Percentiles rank a stretch among this genome's conserved stretches.
phyloP scores from a whole-genome alignment of 495 filamentous ascomycete genomes.

The Trypethelium eluteriae region DNA sequence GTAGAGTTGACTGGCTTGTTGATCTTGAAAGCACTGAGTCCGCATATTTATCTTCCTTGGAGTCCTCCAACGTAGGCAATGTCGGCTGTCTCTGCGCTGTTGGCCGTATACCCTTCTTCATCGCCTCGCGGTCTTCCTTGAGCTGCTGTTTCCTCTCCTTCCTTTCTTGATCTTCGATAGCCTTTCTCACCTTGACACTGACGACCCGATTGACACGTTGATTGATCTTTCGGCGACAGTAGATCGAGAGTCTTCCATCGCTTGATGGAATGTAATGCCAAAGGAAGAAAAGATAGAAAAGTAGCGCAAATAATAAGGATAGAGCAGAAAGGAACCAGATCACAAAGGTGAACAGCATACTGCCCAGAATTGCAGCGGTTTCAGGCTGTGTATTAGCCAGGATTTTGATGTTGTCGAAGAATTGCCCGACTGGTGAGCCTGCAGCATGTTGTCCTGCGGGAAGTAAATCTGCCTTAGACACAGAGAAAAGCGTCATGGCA shows the following conservation, averaged over 20 bases:
- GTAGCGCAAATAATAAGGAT: constrained; percentile 59
- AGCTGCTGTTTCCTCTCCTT: constrained; percentile 42
- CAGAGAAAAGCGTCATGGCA: constrained; percentile 75
- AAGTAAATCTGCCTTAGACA: constrained; percentile 60
- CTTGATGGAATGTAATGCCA: constrained; percentile 76
- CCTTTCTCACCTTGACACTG: constrained; percentile 71
- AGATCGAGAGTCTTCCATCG: constrained; percentile 71
- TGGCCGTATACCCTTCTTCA: constrained; percentile 22
- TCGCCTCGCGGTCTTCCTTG: constrained; percentile 28
- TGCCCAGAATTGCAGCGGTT: constrained; percentile 71
- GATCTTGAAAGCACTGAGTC: constrained; percentile 52
- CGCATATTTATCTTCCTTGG: constrained; percentile 46
- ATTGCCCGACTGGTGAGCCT: constrained; percentile 28
- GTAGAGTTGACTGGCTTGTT: constrained; percentile 60
- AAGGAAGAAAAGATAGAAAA: constrained; percentile 80
- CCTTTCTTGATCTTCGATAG: constrained; percentile 65
- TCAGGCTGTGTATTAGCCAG: constrained; percentile 60
- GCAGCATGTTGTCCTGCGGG: constrained; percentile 50
- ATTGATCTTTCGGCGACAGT: constrained; percentile 86
- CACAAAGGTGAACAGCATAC: constrained; percentile 86
- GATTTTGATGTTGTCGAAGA: constrained; percentile 55
- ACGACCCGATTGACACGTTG: constrained; percentile 73
- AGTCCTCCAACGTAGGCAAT: constrained; percentile 21
- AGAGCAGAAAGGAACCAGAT: constrained; percentile 81
- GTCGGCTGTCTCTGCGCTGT: constrained; percentile 22